Evolutionary conservation across 2,329 filamentous ascomycete species (phyloP), one percentile per base, ranked within the genome.

Genomic region (Alternaria dauci): DNA sequence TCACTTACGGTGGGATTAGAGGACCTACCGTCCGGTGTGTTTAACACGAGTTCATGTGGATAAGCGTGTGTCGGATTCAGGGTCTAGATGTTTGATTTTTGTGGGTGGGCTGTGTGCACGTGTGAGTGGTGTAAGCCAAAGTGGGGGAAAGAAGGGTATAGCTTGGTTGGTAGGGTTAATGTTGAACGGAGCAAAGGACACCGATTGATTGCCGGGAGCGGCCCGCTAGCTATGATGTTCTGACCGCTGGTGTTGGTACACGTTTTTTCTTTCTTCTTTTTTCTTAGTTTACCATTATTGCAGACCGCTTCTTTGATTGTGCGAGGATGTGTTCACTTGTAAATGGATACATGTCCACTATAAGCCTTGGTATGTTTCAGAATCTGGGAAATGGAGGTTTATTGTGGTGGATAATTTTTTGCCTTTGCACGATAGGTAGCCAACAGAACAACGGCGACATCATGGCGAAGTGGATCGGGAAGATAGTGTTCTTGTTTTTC

Each of bases 181-280:
- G 36, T 20, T 48, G 46, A 38, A 38, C 46, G 46, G 46, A 50
- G 46, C 20, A 50, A 50, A 50, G 46, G 46, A 50, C 46, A 50
- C 46, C 46, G 46, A 50, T 50, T 50, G 46, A 50, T 36, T 50
- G 46, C 46, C 46, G 46, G 46, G 46, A 50, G 46, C 46, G 46
- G 46, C 46, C 46, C 46, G 46, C 46, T 50, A 43, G 38, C 39
- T 36, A 36, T 48, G 14, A 11, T 26, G 12, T 36, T 36, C 12
- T 50, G 46, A 50, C 46, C 46, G 46, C 46, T 50, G 46, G 46
- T 50, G 46, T 50, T 50, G 46, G 46, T 50, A 50, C 46, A 50
- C 46, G 46, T 50, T 46, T 46, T 38, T 43, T 43, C 34, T 9
- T 38, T 23, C 26, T 46, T n/a, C 32, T 9, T 28, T 25, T 44